Evolutionary conservation across 352 stramenopile genomes (phyloP).

Genomic region (Phytophthora litchii): DNA sequence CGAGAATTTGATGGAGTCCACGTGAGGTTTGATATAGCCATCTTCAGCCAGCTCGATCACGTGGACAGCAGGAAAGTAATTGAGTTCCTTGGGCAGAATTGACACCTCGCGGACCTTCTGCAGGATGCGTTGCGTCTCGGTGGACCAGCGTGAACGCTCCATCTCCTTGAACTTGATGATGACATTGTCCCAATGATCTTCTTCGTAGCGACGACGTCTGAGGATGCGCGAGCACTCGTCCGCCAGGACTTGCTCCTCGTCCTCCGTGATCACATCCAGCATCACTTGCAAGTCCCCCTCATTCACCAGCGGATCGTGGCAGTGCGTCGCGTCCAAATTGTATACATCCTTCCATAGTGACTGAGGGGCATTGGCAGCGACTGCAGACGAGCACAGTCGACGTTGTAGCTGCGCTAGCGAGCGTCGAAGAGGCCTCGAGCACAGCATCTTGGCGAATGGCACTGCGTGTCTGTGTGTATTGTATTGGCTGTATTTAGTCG

Average conservation of each 20-base stretch:
- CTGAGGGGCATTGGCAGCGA: conserved; percentile 1
- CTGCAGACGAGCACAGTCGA: conserved; percentile 8
- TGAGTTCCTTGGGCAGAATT: conserved; percentile 64
- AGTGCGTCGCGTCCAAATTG: conserved; percentile 66
- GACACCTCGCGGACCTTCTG: conserved; percentile 63
- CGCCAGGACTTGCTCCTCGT: conserved; percentile 73
- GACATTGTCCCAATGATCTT: conserved; percentile 84
- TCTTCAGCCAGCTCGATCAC: conserved; percentile 84
- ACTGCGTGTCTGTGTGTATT: conserved; percentile 3
- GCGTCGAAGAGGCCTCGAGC: conserved; percentile 8
- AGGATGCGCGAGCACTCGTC: conserved; percentile 75
- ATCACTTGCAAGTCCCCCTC: conserved; percentile 69
- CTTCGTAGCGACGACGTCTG: conserved; percentile 76
- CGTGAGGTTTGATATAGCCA: conserved; percentile 85
- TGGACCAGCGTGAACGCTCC: conserved; percentile 82
- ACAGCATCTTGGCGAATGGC: conserved; percentile 26
- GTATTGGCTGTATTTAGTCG: background rate
- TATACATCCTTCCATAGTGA: conserved; percentile 41
- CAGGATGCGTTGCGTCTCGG: conserved; percentile 67
- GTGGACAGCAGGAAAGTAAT: conserved; percentile 78
- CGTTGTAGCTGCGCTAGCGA: conserved; percentile 12
- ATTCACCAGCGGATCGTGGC: conserved; percentile 57
- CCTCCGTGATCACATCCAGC: conserved; percentile 71
- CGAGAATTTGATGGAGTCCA: conserved; percentile 91
- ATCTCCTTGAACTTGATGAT: conserved; percentile 92